Evolutionary conservation across 2,329 filamentous ascomycete genomes (phyloP).

Genomic region (Calonectria montana): DNA sequence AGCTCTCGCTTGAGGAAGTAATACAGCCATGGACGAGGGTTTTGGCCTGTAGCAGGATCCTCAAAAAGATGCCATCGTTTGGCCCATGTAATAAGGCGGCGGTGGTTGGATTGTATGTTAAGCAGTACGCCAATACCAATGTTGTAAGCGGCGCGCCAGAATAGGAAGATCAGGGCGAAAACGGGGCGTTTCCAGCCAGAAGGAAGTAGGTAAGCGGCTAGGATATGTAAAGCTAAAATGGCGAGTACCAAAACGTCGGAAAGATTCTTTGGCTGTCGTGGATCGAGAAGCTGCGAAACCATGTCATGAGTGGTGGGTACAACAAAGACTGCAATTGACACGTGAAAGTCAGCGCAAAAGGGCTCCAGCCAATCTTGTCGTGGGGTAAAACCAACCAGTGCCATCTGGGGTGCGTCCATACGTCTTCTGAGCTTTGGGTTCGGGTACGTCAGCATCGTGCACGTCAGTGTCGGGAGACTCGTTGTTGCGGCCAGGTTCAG

Average conservation of each 20-base stretch:
- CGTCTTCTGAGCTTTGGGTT: conserved; percentile 71
- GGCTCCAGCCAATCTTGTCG: conserved; percentile 17
- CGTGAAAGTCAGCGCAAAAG: conserved; percentile 37
- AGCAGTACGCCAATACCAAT: conserved; percentile 92
- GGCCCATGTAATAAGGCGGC: conserved; percentile 87
- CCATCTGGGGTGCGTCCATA: conserved; percentile 93
- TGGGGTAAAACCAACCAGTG: conserved; percentile 73
- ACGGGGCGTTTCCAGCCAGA: conserved; percentile 75
- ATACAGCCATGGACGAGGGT: conserved; percentile 86
- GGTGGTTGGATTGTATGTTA: conserved; percentile 89
- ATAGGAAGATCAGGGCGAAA: conserved; percentile 86
- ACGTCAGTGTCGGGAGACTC: conserved; percentile 26
- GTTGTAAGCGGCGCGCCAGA: conserved; percentile 95
- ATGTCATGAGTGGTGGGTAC: conserved; percentile 98
- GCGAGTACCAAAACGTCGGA: conserved; percentile 85
- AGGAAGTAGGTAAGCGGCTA: conserved; percentile 80
- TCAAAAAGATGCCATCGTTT: conserved; percentile 89
- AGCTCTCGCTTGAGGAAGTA: conserved; percentile 87
- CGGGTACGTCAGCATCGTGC: conserved; percentile 18
- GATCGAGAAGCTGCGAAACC: conserved; percentile 96
- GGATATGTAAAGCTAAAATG: conserved; percentile 80
- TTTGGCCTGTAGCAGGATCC: conserved; percentile 81
- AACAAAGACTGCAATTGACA: conserved; percentile 78
- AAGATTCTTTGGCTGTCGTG: conserved; percentile 93
- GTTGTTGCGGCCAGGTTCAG: conserved; percentile 25